Conservation (phyloP, 371 early-diverging fungal genomes). For the Mucor plumbeus region DNA sequence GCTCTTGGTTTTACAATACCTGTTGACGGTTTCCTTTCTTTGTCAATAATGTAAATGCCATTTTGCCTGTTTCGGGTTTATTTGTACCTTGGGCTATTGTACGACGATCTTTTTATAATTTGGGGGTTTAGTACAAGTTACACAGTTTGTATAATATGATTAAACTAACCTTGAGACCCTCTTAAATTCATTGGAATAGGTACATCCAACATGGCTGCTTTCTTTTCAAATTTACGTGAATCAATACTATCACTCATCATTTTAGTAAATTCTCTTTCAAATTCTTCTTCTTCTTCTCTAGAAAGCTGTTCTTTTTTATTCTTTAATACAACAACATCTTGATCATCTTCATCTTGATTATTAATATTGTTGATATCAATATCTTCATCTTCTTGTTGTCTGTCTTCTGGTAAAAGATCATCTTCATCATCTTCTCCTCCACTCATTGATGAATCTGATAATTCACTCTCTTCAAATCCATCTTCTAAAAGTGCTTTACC, state of each 20-base stretch:
- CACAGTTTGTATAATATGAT: neutral
- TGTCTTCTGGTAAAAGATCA: constrained; percentile 34
- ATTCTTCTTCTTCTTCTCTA: constrained; percentile 67
- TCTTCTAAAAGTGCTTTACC: constrained; percentile 39
- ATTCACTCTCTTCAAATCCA: constrained; percentile 48
- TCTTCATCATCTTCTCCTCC: constrained; percentile 57
- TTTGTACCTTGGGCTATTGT: constrained; percentile 37
- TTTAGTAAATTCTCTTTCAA: constrained; percentile 78
- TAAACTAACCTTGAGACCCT: constrained; percentile 50
- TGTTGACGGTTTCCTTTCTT: constrained; percentile 94
- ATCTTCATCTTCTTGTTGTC: constrained; percentile 16
- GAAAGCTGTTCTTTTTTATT: constrained; percentile 45
- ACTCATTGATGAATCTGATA: constrained; percentile 36
- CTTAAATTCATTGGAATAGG: constrained; percentile 78
- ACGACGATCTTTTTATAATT: constrained; percentile 41
- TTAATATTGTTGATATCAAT: neutral
- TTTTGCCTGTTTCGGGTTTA: constrained; percentile 52
- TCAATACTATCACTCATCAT: constrained; percentile 88
- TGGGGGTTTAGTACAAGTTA: neutral
- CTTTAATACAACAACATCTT: constrained; percentile 64
- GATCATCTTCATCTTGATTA: constrained; percentile 37
- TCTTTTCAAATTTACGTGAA: constrained; percentile 79
- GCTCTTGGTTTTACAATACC: constrained; percentile 36
- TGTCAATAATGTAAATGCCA: constrained; percentile 88
- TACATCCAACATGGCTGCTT: constrained; percentile 77